Evolutionary conservation across 352 stramenopile species (phyloP).

Genomic region (Pythium coloratum): DNA sequence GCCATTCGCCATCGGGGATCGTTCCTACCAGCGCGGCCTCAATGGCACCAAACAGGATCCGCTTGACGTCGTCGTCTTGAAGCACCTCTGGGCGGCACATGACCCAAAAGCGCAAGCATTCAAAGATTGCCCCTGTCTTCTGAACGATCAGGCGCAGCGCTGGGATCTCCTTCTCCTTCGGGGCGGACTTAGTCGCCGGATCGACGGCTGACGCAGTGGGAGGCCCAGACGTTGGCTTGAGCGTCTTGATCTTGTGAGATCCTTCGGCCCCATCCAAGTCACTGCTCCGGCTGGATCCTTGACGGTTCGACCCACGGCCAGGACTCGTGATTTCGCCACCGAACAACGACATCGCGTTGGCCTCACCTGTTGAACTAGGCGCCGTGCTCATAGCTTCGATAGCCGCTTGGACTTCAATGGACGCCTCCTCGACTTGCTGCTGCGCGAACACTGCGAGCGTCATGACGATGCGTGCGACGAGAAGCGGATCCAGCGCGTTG

Average conservation of each 20-base stretch:
- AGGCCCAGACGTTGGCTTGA: constrained; percentile 30
- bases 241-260: constrained; percentile 75
- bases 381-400: constrained; percentile 51
- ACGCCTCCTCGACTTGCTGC: constrained; percentile 86
- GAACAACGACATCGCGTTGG: constrained; percentile 24
- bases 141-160: constrained; percentile 75
- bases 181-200: background rate
- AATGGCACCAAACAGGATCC: constrained; percentile 83
- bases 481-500: constrained; percentile 58
- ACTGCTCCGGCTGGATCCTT: constrained; percentile 20
- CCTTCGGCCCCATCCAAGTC: constrained; percentile 43
- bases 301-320: constrained; percentile 6
- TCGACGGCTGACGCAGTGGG: constrained; percentile 8
- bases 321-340: constrained; percentile 14
- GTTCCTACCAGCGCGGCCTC: constrained; percentile 83
- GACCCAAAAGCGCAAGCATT: constrained; percentile 84
- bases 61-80: constrained; percentile 79
- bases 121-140: constrained; percentile 85
- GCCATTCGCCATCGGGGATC: constrained; percentile 78
- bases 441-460: constrained; percentile 83
- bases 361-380: constrained; percentile 2
- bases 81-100: constrained; percentile 76
- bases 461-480: constrained; percentile 86
- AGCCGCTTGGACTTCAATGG: constrained; percentile 79
- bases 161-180: constrained; percentile 64